A percentile compares a stretch with the other conserved stretches of the same genome.
Conservation (phyloP, 257 asterid genomes). For the Echites panduratus region DNA sequence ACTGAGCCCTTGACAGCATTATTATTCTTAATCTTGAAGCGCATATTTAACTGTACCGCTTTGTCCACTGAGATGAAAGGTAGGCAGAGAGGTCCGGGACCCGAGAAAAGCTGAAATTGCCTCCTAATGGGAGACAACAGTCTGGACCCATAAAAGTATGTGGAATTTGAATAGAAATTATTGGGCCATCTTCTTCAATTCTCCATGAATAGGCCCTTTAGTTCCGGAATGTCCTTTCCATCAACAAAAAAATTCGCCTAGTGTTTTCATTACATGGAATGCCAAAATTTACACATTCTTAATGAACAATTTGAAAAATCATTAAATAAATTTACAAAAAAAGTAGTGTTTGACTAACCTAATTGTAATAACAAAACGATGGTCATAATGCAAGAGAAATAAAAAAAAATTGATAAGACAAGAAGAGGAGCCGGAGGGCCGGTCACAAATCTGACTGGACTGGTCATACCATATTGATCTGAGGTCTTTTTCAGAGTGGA, state of each 20-base stretch:
- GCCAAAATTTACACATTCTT: neutral
- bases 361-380: neutral
- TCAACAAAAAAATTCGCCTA: neutral
- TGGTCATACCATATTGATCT: slow-evolving; percentile 30
- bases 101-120: slow-evolving; percentile 34
- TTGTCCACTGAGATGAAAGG: slow-evolving; percentile 28
- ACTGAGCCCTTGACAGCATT: slow-evolving; percentile 41
- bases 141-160: slow-evolving; percentile 24
- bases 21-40: slow-evolving; percentile 15
- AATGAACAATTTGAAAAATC: too few relatives aligned
- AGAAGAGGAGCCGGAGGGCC: too few relatives aligned
- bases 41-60: slow-evolving; percentile 28
- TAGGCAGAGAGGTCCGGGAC: slow-evolving; percentile 18
- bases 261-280: neutral
- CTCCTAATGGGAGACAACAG: slow-evolving; percentile 36
- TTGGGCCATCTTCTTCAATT: neutral
- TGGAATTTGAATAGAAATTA: slow-evolving; percentile 21
- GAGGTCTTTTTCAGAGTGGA: slow-evolving; percentile 37
- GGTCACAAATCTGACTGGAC: slow-evolving; percentile 12
- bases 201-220: neutral
- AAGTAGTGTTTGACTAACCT: too few relatives aligned
- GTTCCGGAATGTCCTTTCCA: slow-evolving; percentile 6
- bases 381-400: neutral
- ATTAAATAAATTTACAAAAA: too few relatives aligned
- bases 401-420: too few relatives aligned